Evolutionary conservation across 2,329 filamentous ascomycete genomes (phyloP), one percentile per base, ranked within the genome.

Genomic region (Lasiodiplodia sp.): DNA sequence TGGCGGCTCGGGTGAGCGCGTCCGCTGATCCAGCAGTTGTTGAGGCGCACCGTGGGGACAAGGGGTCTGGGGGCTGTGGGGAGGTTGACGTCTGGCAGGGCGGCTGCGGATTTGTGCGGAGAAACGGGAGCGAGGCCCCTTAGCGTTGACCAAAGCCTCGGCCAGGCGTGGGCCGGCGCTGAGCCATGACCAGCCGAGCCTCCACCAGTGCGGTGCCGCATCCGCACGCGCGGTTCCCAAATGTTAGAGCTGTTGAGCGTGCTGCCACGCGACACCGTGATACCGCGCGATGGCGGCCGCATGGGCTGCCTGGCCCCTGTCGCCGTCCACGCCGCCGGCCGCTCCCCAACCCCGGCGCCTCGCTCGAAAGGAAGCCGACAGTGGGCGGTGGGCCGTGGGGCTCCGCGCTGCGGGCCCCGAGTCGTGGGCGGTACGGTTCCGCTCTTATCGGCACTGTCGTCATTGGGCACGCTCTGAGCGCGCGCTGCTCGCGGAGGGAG

Each of bases 321-420:
- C 38, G 47, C 23, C 18, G 38, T 16, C 3, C 11, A 40, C 38
- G 18, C 40, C 40, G 40, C 14, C 53, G 52, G 25, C 52, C 38
- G 34, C 52, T 23, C 58, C 44, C 38, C 68, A 23, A 38, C 37
- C 8, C 71, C 66, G 70, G 68, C 69, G 68, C 71, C 44, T 79
- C 78, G 78, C 77, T 78, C 75, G 71, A 79, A 78, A 70, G 77
- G 77, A 76, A 75, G 73, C 76, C 77, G 77, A 78, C 53, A 23
- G 47, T 18, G 7, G 14, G 37, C 1, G 44, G 47, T 55, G 56
- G 47, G 57, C 57, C 44, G 47, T 44, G 56, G 57, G 57, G 66
- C 44, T 53, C 56, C 49, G 34, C 44, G 34, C 49, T 21, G 44
- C 55, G 56, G 66, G 56, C 66, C 56, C 38, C 60, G 60, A 64